A percentile compares a stretch with the other conserved stretches of the same genome.
Conservation (phyloP, 768 basidiomycete genomes). For the Termitomyces heimii region DNA sequence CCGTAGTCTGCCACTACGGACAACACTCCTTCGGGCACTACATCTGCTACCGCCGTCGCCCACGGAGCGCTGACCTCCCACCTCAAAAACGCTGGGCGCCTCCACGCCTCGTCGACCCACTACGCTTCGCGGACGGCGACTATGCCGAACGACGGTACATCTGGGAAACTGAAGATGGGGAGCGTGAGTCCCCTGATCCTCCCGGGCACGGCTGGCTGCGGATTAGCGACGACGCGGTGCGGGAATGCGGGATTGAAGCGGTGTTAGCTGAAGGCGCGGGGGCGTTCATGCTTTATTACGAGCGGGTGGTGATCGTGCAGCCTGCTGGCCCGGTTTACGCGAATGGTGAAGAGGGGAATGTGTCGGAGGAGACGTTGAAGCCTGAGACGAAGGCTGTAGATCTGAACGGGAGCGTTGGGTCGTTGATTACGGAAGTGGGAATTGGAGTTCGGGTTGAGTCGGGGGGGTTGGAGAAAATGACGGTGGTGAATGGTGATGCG, state of each 20-base stretch:
- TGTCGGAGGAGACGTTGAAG: slow-evolving; percentile 63
- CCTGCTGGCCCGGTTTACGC: slow-evolving; percentile 14
- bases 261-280: slow-evolving; percentile 66
- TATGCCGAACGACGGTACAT: slow-evolving; percentile 35
- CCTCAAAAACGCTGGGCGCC: slow-evolving; percentile 31
- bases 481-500: slow-evolving; percentile 9
- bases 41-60: slow-evolving; percentile 84
- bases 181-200: slow-evolving; percentile 28
- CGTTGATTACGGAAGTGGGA: slow-evolving; percentile 39
- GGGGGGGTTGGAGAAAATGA: slow-evolving; percentile 10
- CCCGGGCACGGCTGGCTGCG: slow-evolving; percentile 78
- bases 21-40: slow-evolving; percentile 94
- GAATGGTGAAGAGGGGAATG: slow-evolving; percentile 17
- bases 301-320: slow-evolving; percentile 42
- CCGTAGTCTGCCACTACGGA: slow-evolving; percentile 91
- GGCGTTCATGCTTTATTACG: slow-evolving; percentile 97
- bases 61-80: slow-evolving; percentile 38
- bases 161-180: slow-evolving; percentile 46
- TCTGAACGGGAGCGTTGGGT: slow-evolving; percentile 42
- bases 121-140: slow-evolving; percentile 17
- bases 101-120: slow-evolving; percentile 26
- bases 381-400: slow-evolving; percentile 40
- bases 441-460: slow-evolving; percentile 26
- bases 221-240: slow-evolving; percentile 81
- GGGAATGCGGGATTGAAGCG: slow-evolving; percentile 67